Base-by-base conservation (phyloP, 1,139 yeast genomes). In the Geotrichum citri-aurantii region DNA sequence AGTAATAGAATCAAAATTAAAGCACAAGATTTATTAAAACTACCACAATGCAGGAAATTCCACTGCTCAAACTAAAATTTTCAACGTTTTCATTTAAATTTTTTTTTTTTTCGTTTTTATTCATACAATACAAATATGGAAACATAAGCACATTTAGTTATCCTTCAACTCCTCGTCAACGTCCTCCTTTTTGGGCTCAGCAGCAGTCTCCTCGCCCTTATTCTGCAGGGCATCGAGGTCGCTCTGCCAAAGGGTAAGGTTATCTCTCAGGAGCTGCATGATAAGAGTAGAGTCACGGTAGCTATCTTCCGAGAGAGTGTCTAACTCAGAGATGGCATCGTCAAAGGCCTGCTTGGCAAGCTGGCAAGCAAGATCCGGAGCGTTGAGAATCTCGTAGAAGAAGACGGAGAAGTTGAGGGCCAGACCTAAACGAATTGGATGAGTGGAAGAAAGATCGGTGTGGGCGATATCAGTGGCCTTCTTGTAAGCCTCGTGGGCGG, bases 301-400 rank as follows among this genome's bases (percentile, higher is more conserved):
- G 66, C 97, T 89, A 79, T 93, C 98, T 80, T 93, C 98, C 56
- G 97, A 88, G 73, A 93, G 83, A 66, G 98, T 89, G 80, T 93
- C 98, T 75, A 93, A 85, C 79, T 93, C 99, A 68, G 98, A 97
- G 75, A 93, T 95, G 65, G 99, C 99, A 74, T 93, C 98, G 75
- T 93, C 98, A 70, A 93, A 93, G 57, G 99, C 98, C 81, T 92
- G 97, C 78, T 93, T 93, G 69, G 99, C 99, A 77, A 93, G 83
- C 75, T 91, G 96, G 75, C 99, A 93, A 68, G 99, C 99, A 76
- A 95, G 90, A 77, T 91, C 97, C 69, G 98, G 98, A 62, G 97
- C 90, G 78, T 91, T 91, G 78, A 93, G 88, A 73, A 93, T 93
- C 81, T 93, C 99, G 75, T 93, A 93, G 83, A 92, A 93, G 81